Evolutionary conservation across 306 rosid species (phyloP), one percentile per base, ranked within the genome.

Genomic region (Luffa aegyptiaca): DNA sequence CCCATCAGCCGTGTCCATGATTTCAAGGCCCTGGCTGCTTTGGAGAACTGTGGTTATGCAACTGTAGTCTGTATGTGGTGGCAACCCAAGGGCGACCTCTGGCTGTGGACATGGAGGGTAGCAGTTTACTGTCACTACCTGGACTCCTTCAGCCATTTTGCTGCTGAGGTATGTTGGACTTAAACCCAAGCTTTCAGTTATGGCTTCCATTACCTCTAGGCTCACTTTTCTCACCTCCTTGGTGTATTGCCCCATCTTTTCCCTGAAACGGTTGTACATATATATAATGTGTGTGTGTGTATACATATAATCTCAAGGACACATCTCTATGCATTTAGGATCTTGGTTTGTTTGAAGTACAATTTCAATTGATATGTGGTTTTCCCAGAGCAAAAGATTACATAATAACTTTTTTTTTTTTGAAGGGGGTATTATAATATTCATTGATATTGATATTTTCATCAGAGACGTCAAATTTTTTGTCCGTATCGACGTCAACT

Each of bases 31-130:
- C 7, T 21, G 72, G 13, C 45, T 44, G 76, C 81, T 88, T 70
- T 85, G 89, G 36, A 82, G 82, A 39, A 86, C 26, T 59, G 88
- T 57, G 73, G 89, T 91, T 45, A 89, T 56, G 87, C 89, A 89
- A 56, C 85, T 85, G 77, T 84, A 83, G 79, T 86, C 90, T 21
- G 90, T 82, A 80, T 91, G 92, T 58, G 93, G 96, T 1, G 92
- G 90, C 37, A 85, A 42, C 8, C 90, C 96, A 9, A 88, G 80
- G 10, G 84, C 84, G 6, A 86, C 21, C 13, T 82, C 86, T 11
- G 88, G 89, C 26, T 84, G 36, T 18, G 91, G 92, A 69, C 91
- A 86, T 0, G 87, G 81, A 5, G 91, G 90, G 59, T 91, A 87
- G 84, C 86, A 84, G 51, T 89, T 91, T 72, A 91, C 83, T 21